Percentiles rank a stretch among this genome's conserved stretches.
These are phyloP conservation scores for Citrullus mucosospermus DNA, from an alignment of 306 rosid genomes.

Conservation along the genomic window DNA sequence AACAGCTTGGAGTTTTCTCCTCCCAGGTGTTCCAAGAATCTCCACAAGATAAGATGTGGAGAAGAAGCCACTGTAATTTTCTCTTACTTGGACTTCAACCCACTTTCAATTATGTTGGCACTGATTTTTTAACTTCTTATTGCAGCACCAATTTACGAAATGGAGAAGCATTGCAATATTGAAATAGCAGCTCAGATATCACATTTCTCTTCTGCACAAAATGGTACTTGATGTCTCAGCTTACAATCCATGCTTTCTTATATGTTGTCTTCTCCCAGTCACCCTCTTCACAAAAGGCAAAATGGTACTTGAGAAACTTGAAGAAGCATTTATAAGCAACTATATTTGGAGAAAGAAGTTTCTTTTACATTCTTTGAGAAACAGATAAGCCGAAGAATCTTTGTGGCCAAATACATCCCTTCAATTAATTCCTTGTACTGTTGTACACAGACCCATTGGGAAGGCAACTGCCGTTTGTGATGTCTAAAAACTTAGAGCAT, in stretches of 20 bases:
- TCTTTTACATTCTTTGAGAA: conserved; percentile 80
- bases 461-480: conserved; percentile 71
- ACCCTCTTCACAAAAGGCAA: neutral
- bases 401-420: conserved; percentile 69
- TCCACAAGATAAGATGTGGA: conserved; percentile 76
- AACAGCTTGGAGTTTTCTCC: conserved; percentile 97
- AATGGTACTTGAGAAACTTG: conserved; percentile 32
- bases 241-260: conserved; percentile 22
- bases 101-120: neutral
- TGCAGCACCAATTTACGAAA: conserved; percentile 73
- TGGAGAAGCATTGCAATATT: conserved; percentile 90
- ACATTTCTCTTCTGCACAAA: conserved; percentile 53
- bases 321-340: conserved; percentile 58
- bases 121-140: conserved; percentile 15
- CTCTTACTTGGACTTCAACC: conserved; percentile 12
- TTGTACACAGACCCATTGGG: conserved; percentile 53
- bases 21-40: conserved; percentile 98
- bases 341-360: conserved; percentile 73
- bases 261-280: neutral
- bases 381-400: conserved; percentile 53
- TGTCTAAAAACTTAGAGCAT: conserved; percentile 29
- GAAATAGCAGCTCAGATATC: conserved; percentile 91
- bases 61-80: conserved; percentile 66
- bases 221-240: conserved; percentile 62
- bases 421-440: conserved; percentile 41